These are phyloP conservation scores for Allantophomopsis lycopodina DNA, from an alignment of 2,329 filamentous ascomycete genomes.

Conservation along the genomic window DNA sequence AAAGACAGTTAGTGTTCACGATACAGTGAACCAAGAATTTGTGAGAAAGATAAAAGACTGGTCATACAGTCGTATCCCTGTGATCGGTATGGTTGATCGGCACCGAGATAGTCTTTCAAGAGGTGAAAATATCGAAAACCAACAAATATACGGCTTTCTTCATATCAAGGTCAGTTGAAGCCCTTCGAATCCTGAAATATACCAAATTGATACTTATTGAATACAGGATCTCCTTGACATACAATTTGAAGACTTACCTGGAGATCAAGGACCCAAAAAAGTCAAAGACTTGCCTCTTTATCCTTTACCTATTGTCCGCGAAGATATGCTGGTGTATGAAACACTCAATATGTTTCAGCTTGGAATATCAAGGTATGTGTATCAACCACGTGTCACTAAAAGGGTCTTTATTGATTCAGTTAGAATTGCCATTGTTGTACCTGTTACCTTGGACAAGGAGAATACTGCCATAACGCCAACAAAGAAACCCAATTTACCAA, in stretches of 20 bases:
- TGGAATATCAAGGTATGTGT: constrained; percentile 12
- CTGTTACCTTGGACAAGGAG: constrained; percentile 1
- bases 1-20: constrained; percentile 11
- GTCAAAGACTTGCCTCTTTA: constrained; percentile 15
- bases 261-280: not conserved
- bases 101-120: not conserved
- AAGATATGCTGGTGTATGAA: constrained; percentile 12
- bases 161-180: constrained; percentile 11
- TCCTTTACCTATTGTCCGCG: constrained; percentile 13
- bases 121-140: no score
- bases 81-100: constrained; percentile 6
- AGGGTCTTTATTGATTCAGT: not conserved
- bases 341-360: constrained; percentile 15
- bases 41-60: constrained; percentile 11
- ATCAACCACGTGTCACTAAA: no score
- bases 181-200: not conserved
- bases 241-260: no score
- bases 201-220: not conserved
- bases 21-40: constrained; percentile 10
- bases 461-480: no score
- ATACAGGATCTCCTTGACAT: no score
- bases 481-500: no score
- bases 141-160: constrained; percentile 11
- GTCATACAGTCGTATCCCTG: constrained; percentile 15
- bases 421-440: constrained; percentile 14